Base-by-base conservation (phyloP, 2,329 filamentous ascomycete species). In the Chalaropsis thielavioides region DNA sequence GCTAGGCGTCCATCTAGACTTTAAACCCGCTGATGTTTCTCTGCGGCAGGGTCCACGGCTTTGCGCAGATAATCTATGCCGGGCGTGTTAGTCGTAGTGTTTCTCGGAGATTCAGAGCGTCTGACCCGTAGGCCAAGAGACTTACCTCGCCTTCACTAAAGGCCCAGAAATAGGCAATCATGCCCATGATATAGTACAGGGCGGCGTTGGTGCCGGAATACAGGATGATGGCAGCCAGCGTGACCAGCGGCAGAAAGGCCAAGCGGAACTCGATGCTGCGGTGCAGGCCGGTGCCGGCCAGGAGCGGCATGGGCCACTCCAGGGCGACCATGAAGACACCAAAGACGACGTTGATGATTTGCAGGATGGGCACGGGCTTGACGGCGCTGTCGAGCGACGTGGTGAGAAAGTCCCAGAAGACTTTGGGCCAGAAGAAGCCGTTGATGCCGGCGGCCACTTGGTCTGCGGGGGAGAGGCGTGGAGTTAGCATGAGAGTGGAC, bases 381-480 rank as follows among this genome's bases (percentile, higher is more conserved):
- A 97, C 90, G 61, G 88, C 89, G 64, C 79, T 81, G 73, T 99
- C 90, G 70, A 99, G 85, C 71, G 90, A 91, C 72, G 90, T 91
- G 67, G 92, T 96, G 69, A 94, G 77, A 75, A 96, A 96, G 76
- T 99, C 94, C 88, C 89, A 99, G 78, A 99, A 95, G 73, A 99
- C 87, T 76, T 99, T 99, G 69, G 94, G 94, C 91, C 92, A 99
- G 83, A 99, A 92, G 81, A 94, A 96, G 72, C 84, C 86, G 77
- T 95, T 84, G 65, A 99, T 77, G 17, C 88, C 86, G 67, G 91
- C 91, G 67, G 80, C 85, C 68, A 96, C 76, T 83, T 99, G 94
- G 75, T 96, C 91, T 96, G 40, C 1, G n/a, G 19, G 22, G 19
- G 7, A 17, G 19, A 24, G 19, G 22, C 8, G 17, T 11, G n/a